Evolutionary conservation across 2,329 filamentous ascomycete genomes (phyloP), one percentile per base, ranked within the genome.

Genomic region (Amauroascus niger): DNA sequence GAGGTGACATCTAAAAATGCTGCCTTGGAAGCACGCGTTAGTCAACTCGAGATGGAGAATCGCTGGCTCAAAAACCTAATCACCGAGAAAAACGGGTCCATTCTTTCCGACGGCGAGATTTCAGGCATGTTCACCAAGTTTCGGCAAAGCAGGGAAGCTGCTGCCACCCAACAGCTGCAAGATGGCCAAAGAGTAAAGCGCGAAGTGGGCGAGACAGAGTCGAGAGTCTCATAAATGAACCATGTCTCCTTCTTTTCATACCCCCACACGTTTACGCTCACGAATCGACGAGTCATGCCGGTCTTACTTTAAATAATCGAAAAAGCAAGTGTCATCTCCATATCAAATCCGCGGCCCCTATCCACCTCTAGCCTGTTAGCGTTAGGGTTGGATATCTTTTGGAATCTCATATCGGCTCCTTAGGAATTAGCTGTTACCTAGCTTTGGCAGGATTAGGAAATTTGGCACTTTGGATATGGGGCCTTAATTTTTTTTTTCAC

Each of bases 1-100:
- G 88, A 94, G 61, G 87, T 91, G 72, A 81, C 81, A 26, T 86
- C 93, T 44, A 89, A 89, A 72, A 86, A 90, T 49, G 76, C 80
- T 16, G 75, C 76, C 16, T 77, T 95, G 6, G 87, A 94, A 71
- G 78, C 78, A 63, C 81, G 82, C 55, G 84, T 93, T 52, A 79
- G 79, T 55, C 83, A 88, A 64, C 79, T 91, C n/a, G 84, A 88
- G 73, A 86, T 84, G 62, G 85, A 89, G 72, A 89, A 89, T 71
- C 84, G 86, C 66, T 88, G 85, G 86, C 71, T 89, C 59, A 87
- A 87, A 76, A 84, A 86, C 67, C 75, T 89, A 35, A 80, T 91
- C 45, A 86, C 87, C 49, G 87, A 90, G 69, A 91, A 90, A 77
- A 87, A 88, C 61, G 84, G 84, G 54, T 37, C 57, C 5, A 53